Conservation (phyloP, 2,329 filamentous ascomycete species). For the Pleoardoris graminearum region DNA sequence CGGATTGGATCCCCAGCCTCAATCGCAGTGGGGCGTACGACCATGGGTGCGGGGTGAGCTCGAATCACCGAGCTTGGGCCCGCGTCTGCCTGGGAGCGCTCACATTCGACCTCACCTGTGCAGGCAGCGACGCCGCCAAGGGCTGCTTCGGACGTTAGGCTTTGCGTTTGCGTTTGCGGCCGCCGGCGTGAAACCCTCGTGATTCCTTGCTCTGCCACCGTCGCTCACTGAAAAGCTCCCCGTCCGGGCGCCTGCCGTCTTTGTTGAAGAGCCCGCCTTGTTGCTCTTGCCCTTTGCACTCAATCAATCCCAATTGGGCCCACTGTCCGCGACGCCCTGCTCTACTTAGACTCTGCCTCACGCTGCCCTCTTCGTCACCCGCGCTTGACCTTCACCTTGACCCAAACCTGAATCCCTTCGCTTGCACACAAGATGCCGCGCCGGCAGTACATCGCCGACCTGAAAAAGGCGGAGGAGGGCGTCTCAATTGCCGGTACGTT, state of each 20-base stretch:
- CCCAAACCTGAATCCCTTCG: background rate
- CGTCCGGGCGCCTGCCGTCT: background rate
- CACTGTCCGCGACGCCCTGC: background rate
- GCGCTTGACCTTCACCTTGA: background rate
- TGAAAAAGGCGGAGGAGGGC: conserved; percentile 46
- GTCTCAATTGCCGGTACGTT: conserved; percentile 42
- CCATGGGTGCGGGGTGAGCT: conserved; percentile 1
- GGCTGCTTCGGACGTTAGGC: background rate
- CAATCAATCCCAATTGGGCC: background rate
- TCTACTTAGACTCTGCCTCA: background rate
- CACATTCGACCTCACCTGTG: background rate
- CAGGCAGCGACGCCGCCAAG: background rate
- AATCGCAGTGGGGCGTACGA: background rate
- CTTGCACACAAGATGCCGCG: conserved; percentile 60
- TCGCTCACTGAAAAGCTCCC: background rate
- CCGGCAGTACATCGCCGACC: conserved; percentile 66
- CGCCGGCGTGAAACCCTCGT: background rate
- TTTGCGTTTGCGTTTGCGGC: background rate
- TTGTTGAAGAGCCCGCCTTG: background rate
- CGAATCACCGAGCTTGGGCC: conserved; percentile 7
- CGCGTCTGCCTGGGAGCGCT: conserved; percentile 6
- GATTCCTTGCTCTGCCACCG: background rate
- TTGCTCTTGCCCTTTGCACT: background rate
- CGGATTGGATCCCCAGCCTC: background rate
- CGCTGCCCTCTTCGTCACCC: background rate